Conservation (phyloP, 352 stramenopile species). For the Elongisporangium senticosum region DNA sequence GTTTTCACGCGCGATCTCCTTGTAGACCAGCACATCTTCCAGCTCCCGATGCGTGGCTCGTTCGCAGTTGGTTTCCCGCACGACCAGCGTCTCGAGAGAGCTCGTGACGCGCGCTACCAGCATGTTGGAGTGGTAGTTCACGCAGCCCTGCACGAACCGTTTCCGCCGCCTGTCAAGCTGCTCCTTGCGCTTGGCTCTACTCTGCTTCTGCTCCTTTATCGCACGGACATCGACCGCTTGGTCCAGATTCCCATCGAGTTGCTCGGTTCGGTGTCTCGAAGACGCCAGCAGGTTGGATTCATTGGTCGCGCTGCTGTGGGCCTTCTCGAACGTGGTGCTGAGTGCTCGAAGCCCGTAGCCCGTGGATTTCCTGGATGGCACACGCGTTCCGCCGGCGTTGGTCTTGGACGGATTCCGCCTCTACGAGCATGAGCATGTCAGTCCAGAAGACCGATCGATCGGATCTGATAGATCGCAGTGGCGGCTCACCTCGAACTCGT, state of each 20-base stretch:
- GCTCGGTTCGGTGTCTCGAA: constrained; percentile 5
- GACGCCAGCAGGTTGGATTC: constrained; percentile 1
- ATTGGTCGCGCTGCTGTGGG: constrained; percentile 5
- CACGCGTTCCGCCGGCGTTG: not conserved
- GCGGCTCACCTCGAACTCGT: constrained; percentile 48
- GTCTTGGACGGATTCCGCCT: not conserved
- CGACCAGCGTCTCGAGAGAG: constrained; percentile 34
- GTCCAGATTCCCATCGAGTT: constrained; percentile 8
- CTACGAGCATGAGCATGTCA: not conserved
- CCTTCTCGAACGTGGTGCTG: constrained; percentile 32
- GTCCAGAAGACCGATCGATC: no score
- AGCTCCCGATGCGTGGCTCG: constrained; percentile 28
- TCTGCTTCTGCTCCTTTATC: constrained; percentile 48
- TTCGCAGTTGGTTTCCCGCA: constrained; percentile 48
- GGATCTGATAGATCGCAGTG: not conserved
- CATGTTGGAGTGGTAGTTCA: constrained; percentile 24
- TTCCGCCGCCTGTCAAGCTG: constrained; percentile 42
- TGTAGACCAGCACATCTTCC: constrained; percentile 57
- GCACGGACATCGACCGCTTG: constrained; percentile 5
- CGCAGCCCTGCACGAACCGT: constrained; percentile 56
- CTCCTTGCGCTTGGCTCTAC: constrained; percentile 50
- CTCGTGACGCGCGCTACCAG: constrained; percentile 17
- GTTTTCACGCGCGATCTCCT: constrained; percentile 62
- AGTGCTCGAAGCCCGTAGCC: constrained; percentile 67
- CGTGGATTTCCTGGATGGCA: constrained; percentile 37